Conservation (phyloP, 495 filamentous ascomycete genomes). For the Hypomontagnella monticulosa region DNA sequence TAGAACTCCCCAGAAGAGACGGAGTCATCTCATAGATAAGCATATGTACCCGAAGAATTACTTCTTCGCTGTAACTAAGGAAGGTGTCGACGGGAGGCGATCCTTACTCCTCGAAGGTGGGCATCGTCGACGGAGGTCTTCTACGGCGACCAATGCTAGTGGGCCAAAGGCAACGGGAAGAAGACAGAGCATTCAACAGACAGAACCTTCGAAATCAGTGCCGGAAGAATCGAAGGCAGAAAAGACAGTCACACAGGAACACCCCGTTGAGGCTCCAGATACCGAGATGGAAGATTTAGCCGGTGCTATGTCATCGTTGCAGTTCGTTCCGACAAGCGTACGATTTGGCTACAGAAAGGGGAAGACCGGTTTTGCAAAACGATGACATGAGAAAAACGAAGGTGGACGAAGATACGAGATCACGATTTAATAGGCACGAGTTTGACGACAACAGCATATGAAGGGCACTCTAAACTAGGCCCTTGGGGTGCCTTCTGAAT, state of each 20-base stretch:
- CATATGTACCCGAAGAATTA: slow-evolving; percentile 93
- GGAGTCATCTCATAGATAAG: slow-evolving; percentile 90
- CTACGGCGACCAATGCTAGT: slow-evolving; percentile 41
- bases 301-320: slow-evolving; percentile 83
- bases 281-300: slow-evolving; percentile 75
- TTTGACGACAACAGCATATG: slow-evolving; percentile 12
- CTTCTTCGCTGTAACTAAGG: slow-evolving; percentile 87
- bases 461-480: slow-evolving; percentile 2
- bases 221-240: slow-evolving; percentile 15
- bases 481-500: slow-evolving; percentile 16
- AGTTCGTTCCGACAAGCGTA: slow-evolving; percentile 82
- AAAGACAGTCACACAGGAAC: slow-evolving; percentile 4
- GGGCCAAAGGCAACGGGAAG: slow-evolving; percentile 41
- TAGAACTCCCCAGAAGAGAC: slow-evolving; percentile 81
- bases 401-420: slow-evolving; percentile 24
- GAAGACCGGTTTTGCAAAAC: slow-evolving; percentile 57
- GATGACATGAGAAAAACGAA: slow-evolving; percentile 25
- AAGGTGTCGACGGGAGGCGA: slow-evolving; percentile 84
- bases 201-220: slow-evolving; percentile 23
- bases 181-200: slow-evolving; percentile 37
- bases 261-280: slow-evolving; percentile 50
- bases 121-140: slow-evolving; percentile 61
- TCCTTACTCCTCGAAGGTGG: slow-evolving; percentile 74
- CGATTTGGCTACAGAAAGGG: slow-evolving; percentile 72
- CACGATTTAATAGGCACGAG: slow-evolving; percentile 21